A percentile compares a stretch with the other conserved stretches of the same genome.
phyloP scores from a whole-genome alignment of 805 yeast species.

The Candida arabinofermentans region DNA sequence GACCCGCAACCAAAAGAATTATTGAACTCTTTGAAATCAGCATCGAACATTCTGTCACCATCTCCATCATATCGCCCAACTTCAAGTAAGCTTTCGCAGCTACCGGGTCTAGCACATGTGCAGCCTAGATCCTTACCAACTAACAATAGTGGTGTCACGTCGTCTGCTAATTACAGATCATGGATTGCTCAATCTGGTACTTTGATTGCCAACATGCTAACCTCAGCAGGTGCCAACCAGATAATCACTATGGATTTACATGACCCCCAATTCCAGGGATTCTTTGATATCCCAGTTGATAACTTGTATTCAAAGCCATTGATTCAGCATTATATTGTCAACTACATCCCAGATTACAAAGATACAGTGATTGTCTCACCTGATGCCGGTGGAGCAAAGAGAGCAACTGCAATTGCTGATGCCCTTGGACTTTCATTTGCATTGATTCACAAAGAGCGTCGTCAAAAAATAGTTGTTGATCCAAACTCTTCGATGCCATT shows the following conservation, averaged over 20 bases:
- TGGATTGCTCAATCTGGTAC: constrained; percentile 98
- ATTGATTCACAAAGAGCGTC: constrained; percentile 88
- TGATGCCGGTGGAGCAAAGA: constrained; percentile 98
- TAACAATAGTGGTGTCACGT: constrained; percentile 26
- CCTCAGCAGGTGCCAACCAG: constrained; percentile 94
- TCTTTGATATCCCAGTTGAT: constrained; percentile 94
- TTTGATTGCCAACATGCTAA: constrained; percentile 78
- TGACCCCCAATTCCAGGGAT: constrained; percentile 97
- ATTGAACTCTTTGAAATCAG: constrained; percentile 4
- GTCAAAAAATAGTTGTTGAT: constrained; percentile 40
- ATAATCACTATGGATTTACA: constrained; percentile 97
- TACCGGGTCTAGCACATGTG: neutral
- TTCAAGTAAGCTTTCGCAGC: constrained; percentile 4
- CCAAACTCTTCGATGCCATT: neutral
- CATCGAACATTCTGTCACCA: constrained; percentile 4
- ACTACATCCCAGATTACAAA: constrained; percentile 70
- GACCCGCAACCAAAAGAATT: constrained; percentile 15
- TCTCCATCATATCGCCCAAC: constrained; percentile 11
- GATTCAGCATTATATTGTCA: constrained; percentile 76
- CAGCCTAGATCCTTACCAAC: constrained; percentile 14
- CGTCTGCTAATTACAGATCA: constrained; percentile 69
- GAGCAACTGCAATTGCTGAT: constrained; percentile 95
- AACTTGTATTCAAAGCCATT: constrained; percentile 87
- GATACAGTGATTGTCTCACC: constrained; percentile 94
- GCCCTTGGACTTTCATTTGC: constrained; percentile 86